Evolutionary conservation across 257 asterid species (phyloP).

Genomic region (Pogostemon cablin): DNA sequence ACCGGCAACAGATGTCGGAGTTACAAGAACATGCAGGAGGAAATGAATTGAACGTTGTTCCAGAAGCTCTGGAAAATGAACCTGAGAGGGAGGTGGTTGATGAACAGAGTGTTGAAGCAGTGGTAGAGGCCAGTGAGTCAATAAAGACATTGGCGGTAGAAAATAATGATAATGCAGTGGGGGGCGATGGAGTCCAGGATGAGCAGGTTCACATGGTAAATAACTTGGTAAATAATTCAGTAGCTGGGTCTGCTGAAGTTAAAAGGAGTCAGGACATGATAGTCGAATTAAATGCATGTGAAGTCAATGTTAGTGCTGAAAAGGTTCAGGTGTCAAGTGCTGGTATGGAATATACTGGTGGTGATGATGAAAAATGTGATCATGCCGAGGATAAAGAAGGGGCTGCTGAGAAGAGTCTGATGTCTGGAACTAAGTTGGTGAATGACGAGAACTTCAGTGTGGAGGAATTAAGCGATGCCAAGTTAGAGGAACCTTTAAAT

Average conservation of each 20-base stretch:
- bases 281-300: slow-evolving; percentile 27
- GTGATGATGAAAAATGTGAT: slow-evolving; percentile 32
- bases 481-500: slow-evolving; percentile 34
- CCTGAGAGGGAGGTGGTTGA: slow-evolving; percentile 25
- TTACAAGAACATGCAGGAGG: slow-evolving; percentile 21
- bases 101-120: slow-evolving; percentile 30
- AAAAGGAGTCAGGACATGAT: slow-evolving; percentile 32
- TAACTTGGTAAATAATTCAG: slow-evolving; percentile 34
- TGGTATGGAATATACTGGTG: slow-evolving; percentile 18
- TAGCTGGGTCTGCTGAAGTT: slow-evolving; percentile 31
- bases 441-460: slow-evolving; percentile 30
- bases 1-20: slow-evolving; percentile 26
- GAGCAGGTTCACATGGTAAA: slow-evolving; percentile 34
- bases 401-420: slow-evolving; percentile 33
- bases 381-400: slow-evolving; percentile 33
- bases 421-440: slow-evolving; percentile 31
- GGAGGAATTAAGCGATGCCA: slow-evolving; percentile 32
- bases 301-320: slow-evolving; percentile 36
- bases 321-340: slow-evolving; percentile 34
- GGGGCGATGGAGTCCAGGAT: slow-evolving; percentile 27
- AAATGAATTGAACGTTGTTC: slow-evolving; percentile 25
- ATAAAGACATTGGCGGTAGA: slow-evolving; percentile 27
- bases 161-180: slow-evolving; percentile 25
- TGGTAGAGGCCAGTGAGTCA: slow-evolving; percentile 26
- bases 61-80: slow-evolving; percentile 26